Evolutionary conservation across 768 basidiomycete genomes (phyloP), one percentile per base, ranked within the genome.

Genomic region (Steccherinum ochraceum): DNA sequence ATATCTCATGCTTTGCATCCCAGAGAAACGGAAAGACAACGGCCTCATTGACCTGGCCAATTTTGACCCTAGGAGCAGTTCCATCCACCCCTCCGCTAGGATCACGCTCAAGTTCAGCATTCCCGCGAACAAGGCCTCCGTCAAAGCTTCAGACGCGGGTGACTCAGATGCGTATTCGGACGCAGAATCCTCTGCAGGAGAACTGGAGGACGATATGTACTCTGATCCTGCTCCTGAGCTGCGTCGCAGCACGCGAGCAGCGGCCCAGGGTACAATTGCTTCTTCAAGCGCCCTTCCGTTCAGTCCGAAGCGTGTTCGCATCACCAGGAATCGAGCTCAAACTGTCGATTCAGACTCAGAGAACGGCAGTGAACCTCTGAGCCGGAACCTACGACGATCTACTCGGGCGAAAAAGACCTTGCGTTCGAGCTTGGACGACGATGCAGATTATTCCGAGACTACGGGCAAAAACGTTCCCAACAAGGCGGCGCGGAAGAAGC

Each of bases 291-390:
- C 62, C 30, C 73, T 86, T 27, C 84, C 84, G 5, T 87, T 83
- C 65, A 87, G 84, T 58, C 84, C 87, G 0, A n/a, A n/a, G n/a
- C n/a, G n/a, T n/a, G n/a, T n/a, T n/a, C 76, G 65, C 61, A 88
- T 83, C 65, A 76, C 78, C 30, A 75, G 81, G 25, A 65, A 62
- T 40, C 65, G 59, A 47, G 59, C 72, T 24, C 55, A 59, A 20
- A 51, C 62, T 16, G 57, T 69, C 23, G 67, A 67, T 13, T 58
- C 59, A 25, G 69, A 69, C 10, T 57, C 70, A 0, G 75, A 74
- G 24, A 67, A 65, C 25, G n/a, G n/a, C n/a, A n/a, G n/a, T n/a
- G 73, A 72, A 39, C 67, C 40, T 58, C 64, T 16, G 59, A 58
- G 35, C 2, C 20, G 16, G 25, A 51, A 64, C 3, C 55, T 67